phyloP scores from a whole-genome alignment of 495 filamentous ascomycete species.

The Xylaria sp. region DNA sequence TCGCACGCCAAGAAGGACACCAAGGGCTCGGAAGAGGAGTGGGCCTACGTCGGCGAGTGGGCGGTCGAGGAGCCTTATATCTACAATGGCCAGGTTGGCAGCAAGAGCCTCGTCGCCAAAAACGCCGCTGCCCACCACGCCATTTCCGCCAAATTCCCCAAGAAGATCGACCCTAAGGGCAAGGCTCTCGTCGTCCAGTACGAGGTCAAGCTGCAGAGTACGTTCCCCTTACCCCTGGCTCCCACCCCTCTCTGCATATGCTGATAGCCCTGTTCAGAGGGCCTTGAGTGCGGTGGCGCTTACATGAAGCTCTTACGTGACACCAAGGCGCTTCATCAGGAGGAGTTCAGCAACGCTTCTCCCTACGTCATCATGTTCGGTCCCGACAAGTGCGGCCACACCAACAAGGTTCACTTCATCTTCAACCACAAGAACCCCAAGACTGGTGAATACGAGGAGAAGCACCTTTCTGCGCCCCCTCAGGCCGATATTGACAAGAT shows the following conservation, averaged over 20 bases:
- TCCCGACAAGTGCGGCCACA: slow-evolving; percentile 98
- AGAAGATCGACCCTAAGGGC: slow-evolving; percentile 95
- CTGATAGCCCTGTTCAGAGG: slow-evolving; percentile 60
- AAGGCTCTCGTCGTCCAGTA: slow-evolving; percentile 98
- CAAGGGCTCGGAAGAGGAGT: slow-evolving; percentile 79
- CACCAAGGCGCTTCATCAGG: slow-evolving; percentile 93
- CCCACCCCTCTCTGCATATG: not conserved
- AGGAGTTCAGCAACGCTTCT: slow-evolving; percentile 97
- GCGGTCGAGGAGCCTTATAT: slow-evolving; percentile 92
- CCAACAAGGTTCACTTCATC: slow-evolving; percentile 99
- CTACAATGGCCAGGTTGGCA: slow-evolving; percentile 92
- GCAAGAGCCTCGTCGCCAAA: slow-evolving; percentile 97
- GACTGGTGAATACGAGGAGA: slow-evolving; percentile 99
- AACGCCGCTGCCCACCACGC: slow-evolving; percentile 97
- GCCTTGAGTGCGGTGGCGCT: slow-evolving; percentile 97
- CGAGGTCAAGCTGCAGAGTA: slow-evolving; percentile 98
- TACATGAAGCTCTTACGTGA: slow-evolving; percentile 99
- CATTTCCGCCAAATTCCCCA: slow-evolving; percentile 98
- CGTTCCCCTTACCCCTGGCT: slow-evolving; percentile 42
- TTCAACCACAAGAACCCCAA: slow-evolving; percentile 99
- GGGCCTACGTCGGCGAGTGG: slow-evolving; percentile 98
- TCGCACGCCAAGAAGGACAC: slow-evolving; percentile 95
- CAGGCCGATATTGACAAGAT: slow-evolving; percentile 87
- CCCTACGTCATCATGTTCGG: slow-evolving; percentile 99
- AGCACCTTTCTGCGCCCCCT: slow-evolving; percentile 89